A percentile compares a stretch with the other conserved stretches of the same genome.
Conservation (phyloP, 305 asterid species). For the Rubia occidens region DNA sequence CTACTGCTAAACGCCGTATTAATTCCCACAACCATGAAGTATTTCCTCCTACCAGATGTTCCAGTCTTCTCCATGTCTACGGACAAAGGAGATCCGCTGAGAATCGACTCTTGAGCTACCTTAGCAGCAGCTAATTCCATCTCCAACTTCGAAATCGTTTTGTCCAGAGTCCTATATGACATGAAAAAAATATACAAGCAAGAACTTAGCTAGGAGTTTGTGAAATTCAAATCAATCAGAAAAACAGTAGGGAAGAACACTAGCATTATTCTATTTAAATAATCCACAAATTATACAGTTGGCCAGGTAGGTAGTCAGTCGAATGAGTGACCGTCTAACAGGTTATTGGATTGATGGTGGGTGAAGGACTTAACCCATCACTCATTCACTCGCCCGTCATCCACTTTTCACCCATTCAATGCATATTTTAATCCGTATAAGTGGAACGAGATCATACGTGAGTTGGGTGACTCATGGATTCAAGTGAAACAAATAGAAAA, state of each 20-base stretch:
- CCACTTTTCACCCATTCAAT: too few relatives aligned
- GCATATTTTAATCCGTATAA: too few relatives aligned
- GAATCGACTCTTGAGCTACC: conserved; percentile 63
- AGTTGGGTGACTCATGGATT: too few relatives aligned
- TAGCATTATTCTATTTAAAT: background rate
- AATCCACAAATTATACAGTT: too few relatives aligned
- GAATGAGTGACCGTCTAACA: too few relatives aligned
- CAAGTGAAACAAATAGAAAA: too few relatives aligned
- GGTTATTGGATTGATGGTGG: too few relatives aligned
- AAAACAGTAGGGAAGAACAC: conserved; percentile 19
- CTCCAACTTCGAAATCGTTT: conserved; percentile 68
- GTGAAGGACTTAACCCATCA: too few relatives aligned
- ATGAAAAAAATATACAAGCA: background rate
- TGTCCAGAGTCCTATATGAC: conserved; percentile 51
- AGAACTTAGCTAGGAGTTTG: background rate
- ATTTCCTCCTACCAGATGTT: conserved; percentile 38
- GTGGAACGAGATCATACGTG: too few relatives aligned
- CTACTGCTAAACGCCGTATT: conserved; percentile 93
- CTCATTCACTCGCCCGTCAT: too few relatives aligned
- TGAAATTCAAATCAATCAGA: conserved; percentile 2
- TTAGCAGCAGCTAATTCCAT: conserved; percentile 79
- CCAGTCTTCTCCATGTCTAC: conserved; percentile 31
- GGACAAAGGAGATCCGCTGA: conserved; percentile 59
- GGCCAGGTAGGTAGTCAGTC: too few relatives aligned
- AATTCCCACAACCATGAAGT: conserved; percentile 68